Evolutionary conservation across 2,329 filamentous ascomycete genomes (phyloP).

Genomic region (Cryphonectria radicalis): DNA sequence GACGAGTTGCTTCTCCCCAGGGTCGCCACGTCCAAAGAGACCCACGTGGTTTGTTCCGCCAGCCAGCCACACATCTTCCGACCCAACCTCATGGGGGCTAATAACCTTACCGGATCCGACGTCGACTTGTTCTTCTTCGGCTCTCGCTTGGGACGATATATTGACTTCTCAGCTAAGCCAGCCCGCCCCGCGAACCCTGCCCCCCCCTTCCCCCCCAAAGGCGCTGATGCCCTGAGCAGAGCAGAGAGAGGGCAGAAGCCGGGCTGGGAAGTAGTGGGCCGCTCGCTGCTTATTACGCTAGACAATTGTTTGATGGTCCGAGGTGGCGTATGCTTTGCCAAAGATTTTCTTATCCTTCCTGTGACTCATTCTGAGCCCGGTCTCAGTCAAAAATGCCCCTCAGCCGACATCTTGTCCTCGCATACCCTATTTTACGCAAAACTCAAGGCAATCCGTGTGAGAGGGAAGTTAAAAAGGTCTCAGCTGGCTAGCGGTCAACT

Average conservation of each 20-base stretch:
- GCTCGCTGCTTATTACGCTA: neutral
- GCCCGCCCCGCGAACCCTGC: neutral
- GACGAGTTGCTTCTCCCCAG: conserved; percentile 23
- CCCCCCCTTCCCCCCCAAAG: neutral
- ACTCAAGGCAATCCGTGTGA: too few species aligned
- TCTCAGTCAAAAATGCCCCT: neutral
- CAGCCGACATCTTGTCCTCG: neutral
- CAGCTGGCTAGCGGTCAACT: neutral
- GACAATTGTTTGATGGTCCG: neutral
- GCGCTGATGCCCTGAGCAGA: conserved; percentile 9
- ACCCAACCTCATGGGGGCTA: neutral
- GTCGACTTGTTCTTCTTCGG: neutral
- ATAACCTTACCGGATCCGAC: neutral
- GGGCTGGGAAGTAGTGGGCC: neutral
- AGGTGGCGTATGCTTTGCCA: neutral
- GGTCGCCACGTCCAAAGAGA: conserved; percentile 17
- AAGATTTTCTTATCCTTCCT: neutral
- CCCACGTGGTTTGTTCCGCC: neutral
- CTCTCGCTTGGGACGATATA: conserved; percentile 10
- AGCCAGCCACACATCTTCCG: conserved; percentile 1
- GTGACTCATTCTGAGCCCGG: neutral
- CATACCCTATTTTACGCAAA: neutral
- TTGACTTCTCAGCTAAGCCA: conserved; percentile 11
- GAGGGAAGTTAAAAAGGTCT: neutral
- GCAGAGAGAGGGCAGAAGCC: neutral